These are phyloP conservation scores for Trichosporon ovoides DNA, from an alignment of 1,284 basidiomycete species.

Conservation along the genomic window DNA sequence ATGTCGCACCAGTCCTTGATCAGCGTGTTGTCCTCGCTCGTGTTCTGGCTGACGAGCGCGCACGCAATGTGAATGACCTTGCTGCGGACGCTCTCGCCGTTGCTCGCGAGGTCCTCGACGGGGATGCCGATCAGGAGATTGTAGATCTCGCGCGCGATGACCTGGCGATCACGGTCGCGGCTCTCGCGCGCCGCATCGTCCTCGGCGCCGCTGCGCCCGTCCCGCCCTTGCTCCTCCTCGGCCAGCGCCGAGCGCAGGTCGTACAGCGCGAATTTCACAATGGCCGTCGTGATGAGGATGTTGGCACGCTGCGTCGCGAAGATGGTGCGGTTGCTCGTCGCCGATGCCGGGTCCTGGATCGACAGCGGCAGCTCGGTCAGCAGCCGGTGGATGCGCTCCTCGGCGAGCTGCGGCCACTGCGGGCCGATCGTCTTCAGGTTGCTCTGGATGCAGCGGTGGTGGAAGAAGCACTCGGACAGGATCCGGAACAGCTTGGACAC, in stretches of 20 bases:
- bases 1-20: constrained; percentile 49
- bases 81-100: constrained; percentile 46
- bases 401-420: constrained; percentile 31
- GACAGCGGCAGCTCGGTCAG: constrained; percentile 33
- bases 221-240: constrained; percentile 29
- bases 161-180: constrained; percentile 40
- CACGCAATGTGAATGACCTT: constrained; percentile 49
- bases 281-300: constrained; percentile 44
- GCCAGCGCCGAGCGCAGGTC: constrained; percentile 38
- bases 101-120: constrained; percentile 47
- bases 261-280: constrained; percentile 47
- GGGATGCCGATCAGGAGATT: constrained; percentile 44
- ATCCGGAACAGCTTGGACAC: constrained; percentile 43
- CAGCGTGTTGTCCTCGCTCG: constrained; percentile 36
- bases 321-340: constrained; percentile 29
- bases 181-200: constrained; percentile 15
- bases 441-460: constrained; percentile 38
- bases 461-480: constrained; percentile 45
- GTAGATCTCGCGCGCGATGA: constrained; percentile 45
- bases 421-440: constrained; percentile 21
- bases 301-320: constrained; percentile 46
- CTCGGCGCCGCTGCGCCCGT: background rate
- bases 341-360: constrained; percentile 31
- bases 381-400: constrained; percentile 36
- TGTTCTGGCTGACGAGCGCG: constrained; percentile 38